Base-by-base conservation (phyloP, 2,329 filamentous ascomycete species). In the Fusarium liriodendri region DNA sequence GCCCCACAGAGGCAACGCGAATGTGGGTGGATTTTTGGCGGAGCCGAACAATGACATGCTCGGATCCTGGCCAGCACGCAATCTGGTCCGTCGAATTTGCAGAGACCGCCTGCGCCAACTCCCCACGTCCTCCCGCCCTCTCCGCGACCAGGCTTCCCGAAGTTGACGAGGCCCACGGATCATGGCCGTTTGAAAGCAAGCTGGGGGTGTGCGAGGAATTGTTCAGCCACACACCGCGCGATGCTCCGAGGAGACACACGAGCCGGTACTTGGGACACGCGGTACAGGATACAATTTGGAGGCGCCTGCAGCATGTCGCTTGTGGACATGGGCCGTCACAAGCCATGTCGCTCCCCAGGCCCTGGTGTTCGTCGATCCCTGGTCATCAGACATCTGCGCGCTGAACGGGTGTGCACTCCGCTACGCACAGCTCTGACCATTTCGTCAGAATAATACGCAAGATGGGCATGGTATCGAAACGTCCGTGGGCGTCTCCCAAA, bases 11-110 rank as follows among this genome's bases (percentile, higher is more conserved):
- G 66, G 65, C 37, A 33, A 67, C 61, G 40, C 66, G 63, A 76
- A 75, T 62, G 40, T 55, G 65, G 37, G 71, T 76, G 70, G 74
- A 59, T 68, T 64, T 63, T 60, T 55, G 55, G 68, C 70, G 71
- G 75, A 68, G 62, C 38, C 66, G 63, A 33, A 77, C 68, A 65
- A 78, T 78, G 70, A 57, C 77, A 78, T 78, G 75, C 74, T 78
- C 62, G 67, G 42, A 79, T 77, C 77, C 77, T 73, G 64, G 77
- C 73, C 77, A 79, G 77, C 77, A 79, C 77, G 77, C 77, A 79
- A 79, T 76, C 57, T 68, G 54, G 52, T 42, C 67, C 7, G 50
- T 62, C 60, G 52, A 42, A 60, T 60, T 66, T 40, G 18, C 32
- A 35, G 27, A 32, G 50, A 35, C 62, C 22, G 47, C 38, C 50